Percentiles rank a stretch among this genome's conserved stretches.
phyloP scores from a whole-genome alignment of 2,329 filamentous ascomycete genomes.

The Curvularia verruculosa region DNA sequence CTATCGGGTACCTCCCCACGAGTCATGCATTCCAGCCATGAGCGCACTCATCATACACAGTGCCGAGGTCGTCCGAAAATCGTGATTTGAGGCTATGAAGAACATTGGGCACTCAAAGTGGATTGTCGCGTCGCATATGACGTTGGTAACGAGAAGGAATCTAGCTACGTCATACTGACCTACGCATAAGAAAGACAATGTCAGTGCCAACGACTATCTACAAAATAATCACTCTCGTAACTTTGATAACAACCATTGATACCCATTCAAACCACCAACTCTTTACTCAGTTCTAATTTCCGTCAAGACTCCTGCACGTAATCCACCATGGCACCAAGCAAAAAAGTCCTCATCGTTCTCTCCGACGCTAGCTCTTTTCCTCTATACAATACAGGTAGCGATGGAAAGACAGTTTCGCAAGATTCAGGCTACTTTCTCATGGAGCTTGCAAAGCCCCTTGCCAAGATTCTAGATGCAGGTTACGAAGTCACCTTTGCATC shows the following conservation, averaged over 20 bases:
- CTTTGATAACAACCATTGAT: background rate
- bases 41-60: background rate
- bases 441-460: slow-evolving; percentile 42
- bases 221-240: background rate
- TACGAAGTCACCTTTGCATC: slow-evolving; percentile 57
- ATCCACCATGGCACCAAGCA: slow-evolving; percentile 37
- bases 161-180: slow-evolving; percentile 23
- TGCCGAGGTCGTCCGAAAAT: slow-evolving; percentile 1
- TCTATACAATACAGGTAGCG: slow-evolving; percentile 33
- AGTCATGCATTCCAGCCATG: background rate
- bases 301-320: background rate
- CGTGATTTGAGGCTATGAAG: background rate
- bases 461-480: slow-evolving; percentile 36
- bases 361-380: slow-evolving; percentile 51
- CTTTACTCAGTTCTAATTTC: background rate
- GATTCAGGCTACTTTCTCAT: slow-evolving; percentile 43
- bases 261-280: background rate
- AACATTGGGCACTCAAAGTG: background rate
- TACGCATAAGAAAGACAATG: background rate
- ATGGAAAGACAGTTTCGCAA: slow-evolving; percentile 34
- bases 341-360: slow-evolving; percentile 55
- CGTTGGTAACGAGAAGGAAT: slow-evolving; percentile 1
- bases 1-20: background rate
- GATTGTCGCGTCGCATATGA: slow-evolving; percentile 4
- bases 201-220: background rate